Evolutionary conservation across 495 filamentous ascomycete species (phyloP).

Genomic region (Aspergillus saccharolyticus): DNA sequence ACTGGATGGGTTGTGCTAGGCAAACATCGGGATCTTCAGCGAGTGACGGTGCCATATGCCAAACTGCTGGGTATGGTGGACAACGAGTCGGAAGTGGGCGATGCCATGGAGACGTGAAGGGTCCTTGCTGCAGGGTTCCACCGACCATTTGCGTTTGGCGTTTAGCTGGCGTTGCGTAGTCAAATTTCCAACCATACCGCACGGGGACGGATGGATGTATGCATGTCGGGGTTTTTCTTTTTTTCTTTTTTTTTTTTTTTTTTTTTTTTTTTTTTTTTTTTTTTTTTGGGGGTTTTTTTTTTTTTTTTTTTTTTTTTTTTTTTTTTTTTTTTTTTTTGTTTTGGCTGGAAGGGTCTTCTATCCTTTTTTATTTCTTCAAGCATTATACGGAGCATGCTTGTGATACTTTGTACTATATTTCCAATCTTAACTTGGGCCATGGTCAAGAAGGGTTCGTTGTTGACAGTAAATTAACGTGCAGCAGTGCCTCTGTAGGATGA

Average conservation of each 20-base stretch:
- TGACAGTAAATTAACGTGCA: no score
- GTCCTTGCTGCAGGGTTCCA: neutral
- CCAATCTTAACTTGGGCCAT: neutral
- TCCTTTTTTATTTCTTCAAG: no score
- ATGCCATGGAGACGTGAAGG: slow-evolving; percentile 51
- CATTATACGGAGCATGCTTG: neutral
- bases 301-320: neutral
- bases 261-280: neutral
- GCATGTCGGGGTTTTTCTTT: neutral
- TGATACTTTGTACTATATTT: neutral
- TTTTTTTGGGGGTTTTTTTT: slow-evolving; percentile 3
- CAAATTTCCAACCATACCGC: neutral
- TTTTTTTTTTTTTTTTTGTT: slow-evolving; percentile 1
- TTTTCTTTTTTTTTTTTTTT: slow-evolving; percentile 1
- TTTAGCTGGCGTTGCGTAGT: slow-evolving; percentile 10
- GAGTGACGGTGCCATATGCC: slow-evolving; percentile 87
- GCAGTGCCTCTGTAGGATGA: neutral
- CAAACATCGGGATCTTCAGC: slow-evolving; percentile 88
- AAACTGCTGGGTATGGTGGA: slow-evolving; percentile 61
- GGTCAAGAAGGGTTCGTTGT: neutral
- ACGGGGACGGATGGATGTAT: neutral
- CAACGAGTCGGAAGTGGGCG: slow-evolving; percentile 34
- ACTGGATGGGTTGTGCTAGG: slow-evolving; percentile 48
- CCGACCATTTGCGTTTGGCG: slow-evolving; percentile 11
- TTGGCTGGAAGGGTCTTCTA: no score